Evolutionary conservation across 2,329 filamentous ascomycete genomes (phyloP).

Genomic region (Dactylonectria estremocensis): DNA sequence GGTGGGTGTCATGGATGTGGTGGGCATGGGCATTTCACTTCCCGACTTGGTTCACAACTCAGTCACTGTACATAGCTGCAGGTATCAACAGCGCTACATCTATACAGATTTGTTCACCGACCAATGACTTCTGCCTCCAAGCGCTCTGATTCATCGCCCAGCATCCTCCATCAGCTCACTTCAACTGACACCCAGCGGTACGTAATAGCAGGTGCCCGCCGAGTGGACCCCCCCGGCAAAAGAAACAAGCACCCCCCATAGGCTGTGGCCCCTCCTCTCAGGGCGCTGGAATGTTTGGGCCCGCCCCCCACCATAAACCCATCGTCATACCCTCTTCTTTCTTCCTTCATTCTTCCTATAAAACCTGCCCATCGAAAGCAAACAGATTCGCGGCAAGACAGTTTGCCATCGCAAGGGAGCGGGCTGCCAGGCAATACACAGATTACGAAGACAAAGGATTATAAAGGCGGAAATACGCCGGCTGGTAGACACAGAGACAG

Average conservation of each 20-base stretch:
- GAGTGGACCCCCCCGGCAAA: no score
- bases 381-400: neutral
- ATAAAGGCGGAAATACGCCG: neutral
- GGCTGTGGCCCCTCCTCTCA: no score
- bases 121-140: neutral
- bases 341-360: conserved; percentile 3
- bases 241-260: no score
- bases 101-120: no score
- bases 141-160: neutral
- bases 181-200: no score
- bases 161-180: neutral
- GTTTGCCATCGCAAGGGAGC: neutral
- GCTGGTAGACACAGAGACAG: neutral
- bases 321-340: conserved; percentile 38
- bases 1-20: neutral
- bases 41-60: no score
- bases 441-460: neutral
- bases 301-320: conserved; percentile 6
- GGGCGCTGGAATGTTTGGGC: no score
- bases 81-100: no score
- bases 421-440: neutral
- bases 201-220: no score
- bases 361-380: neutral
- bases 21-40: neutral
- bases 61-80: no score